Evolutionary conservation across 179 eudicot species (phyloP).

Genomic region (Camellia oleifera): DNA sequence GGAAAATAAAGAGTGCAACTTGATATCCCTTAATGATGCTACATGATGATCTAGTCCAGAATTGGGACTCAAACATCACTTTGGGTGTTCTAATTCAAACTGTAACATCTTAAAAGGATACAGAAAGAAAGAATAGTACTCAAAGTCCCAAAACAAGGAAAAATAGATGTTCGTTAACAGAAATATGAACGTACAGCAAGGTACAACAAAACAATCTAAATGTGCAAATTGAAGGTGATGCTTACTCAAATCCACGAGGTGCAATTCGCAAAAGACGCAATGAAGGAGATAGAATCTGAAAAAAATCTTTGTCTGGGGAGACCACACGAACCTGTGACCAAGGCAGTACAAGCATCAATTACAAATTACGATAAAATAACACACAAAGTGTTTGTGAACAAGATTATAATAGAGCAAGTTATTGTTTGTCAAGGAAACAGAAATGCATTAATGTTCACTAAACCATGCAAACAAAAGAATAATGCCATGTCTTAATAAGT

Average conservation of each 20-base stretch:
- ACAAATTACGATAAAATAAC: neutral
- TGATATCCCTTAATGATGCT: neutral
- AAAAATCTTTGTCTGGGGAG: constrained; percentile 99
- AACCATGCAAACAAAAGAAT: neutral
- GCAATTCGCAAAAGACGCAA: constrained; percentile 89
- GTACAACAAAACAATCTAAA: neutral
- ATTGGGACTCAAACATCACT: neutral
- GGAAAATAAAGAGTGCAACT: neutral
- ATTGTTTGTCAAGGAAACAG: neutral
- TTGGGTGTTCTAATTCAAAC: neutral
- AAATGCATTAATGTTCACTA: neutral
- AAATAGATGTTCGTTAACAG: neutral
- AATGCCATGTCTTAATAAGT: neutral
- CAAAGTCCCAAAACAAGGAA: neutral
- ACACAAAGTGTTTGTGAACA: neutral
- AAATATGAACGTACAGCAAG: neutral
- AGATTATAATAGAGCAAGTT: neutral
- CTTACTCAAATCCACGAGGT: constrained; percentile 91
- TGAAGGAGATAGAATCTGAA: constrained; percentile 94
- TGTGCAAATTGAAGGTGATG: constrained; percentile 17
- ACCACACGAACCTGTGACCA: constrained; percentile 82
- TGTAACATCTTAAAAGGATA: neutral
- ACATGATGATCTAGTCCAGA: neutral
- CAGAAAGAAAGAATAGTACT: neutral
- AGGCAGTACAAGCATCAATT: neutral